phyloP scores from a whole-genome alignment of 768 basidiomycete genomes.

The Mycena leptocephala region DNA sequence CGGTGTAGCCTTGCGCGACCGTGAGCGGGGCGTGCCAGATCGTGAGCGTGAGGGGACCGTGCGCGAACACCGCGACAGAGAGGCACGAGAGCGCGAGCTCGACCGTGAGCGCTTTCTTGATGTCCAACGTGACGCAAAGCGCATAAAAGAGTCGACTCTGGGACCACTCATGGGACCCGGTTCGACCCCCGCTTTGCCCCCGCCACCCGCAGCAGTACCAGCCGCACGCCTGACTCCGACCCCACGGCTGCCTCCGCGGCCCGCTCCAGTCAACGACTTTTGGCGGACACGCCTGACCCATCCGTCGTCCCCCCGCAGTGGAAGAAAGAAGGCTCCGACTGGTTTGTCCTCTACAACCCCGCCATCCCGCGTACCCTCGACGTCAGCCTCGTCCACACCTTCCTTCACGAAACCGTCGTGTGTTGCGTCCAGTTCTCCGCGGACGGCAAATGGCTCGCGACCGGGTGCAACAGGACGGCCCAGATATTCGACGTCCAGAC shows the following conservation, averaged over 20 bases:
- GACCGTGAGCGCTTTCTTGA: constrained; percentile 53
- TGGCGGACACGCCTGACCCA: constrained; percentile 23
- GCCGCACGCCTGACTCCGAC: constrained; percentile 19
- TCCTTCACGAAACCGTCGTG: constrained; percentile 58
- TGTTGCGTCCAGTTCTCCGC: constrained; percentile 97
- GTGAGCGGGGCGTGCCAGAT: constrained; percentile 42
- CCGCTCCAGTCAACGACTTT: constrained; percentile 26
- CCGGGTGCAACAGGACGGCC: constrained; percentile 94
- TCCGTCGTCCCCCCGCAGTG: constrained; percentile 25
- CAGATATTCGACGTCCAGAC: constrained; percentile 97
- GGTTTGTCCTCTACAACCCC: constrained; percentile 30
- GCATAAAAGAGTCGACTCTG: constrained; percentile 67
- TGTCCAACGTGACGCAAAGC: constrained; percentile 72
- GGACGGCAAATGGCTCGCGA: constrained; percentile 93
- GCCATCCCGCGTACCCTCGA: constrained; percentile 26
- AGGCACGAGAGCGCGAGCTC: constrained; percentile 23
- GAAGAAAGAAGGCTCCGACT: constrained; percentile 31
- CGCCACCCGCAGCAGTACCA: constrained; percentile 4
- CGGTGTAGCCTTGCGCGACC: constrained; percentile 32
- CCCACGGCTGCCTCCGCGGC: constrained; percentile 21
- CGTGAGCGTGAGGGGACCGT: constrained; percentile 56
- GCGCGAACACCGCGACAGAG: constrained; percentile 25
- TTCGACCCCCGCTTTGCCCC: constrained; percentile 28
- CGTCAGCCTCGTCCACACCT: constrained; percentile 30
- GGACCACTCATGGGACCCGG: constrained; percentile 30